phyloP scores from a whole-genome alignment of 2,329 filamentous ascomycete species.

The Colletotrichum plurivorum region DNA sequence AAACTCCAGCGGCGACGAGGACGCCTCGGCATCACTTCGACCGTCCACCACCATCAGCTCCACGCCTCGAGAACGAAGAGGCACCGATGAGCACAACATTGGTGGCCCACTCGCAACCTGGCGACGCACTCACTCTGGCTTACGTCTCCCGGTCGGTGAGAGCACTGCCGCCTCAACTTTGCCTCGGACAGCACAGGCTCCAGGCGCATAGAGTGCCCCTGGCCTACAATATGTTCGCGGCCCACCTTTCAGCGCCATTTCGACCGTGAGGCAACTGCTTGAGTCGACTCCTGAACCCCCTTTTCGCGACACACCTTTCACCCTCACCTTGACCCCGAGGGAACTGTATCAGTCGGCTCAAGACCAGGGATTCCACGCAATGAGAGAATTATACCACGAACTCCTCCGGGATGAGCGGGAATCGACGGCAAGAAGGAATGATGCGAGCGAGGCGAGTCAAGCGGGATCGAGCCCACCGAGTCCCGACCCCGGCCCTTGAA shows the following conservation, averaged over 20 bases:
- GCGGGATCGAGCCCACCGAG: too few species aligned
- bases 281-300: background rate
- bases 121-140: conserved; percentile 49
- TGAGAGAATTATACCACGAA: too few species aligned
- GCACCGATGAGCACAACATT: conserved; percentile 33
- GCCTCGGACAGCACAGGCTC: conserved; percentile 48
- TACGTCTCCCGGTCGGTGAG: conserved; percentile 58
- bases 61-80: conserved; percentile 30
- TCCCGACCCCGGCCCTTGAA: too few species aligned
- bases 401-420: too few species aligned
- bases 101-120: conserved; percentile 26
- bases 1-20: conserved; percentile 37
- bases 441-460: too few species aligned
- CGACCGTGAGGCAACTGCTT: conserved; percentile 1
- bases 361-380: too few species aligned
- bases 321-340: too few species aligned
- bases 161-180: conserved; percentile 38
- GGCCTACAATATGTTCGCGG: background rate
- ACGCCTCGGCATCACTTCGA: background rate
- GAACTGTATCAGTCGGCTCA: too few species aligned
- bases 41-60: conserved; percentile 7
- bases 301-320: too few species aligned
- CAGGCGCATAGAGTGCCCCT: conserved; percentile 46
- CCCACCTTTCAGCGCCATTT: background rate
- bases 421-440: too few species aligned